These are phyloP conservation scores for Mortierella alpina DNA, from an alignment of 192 early-diverging fungal genomes.

Conservation along the genomic window DNA sequence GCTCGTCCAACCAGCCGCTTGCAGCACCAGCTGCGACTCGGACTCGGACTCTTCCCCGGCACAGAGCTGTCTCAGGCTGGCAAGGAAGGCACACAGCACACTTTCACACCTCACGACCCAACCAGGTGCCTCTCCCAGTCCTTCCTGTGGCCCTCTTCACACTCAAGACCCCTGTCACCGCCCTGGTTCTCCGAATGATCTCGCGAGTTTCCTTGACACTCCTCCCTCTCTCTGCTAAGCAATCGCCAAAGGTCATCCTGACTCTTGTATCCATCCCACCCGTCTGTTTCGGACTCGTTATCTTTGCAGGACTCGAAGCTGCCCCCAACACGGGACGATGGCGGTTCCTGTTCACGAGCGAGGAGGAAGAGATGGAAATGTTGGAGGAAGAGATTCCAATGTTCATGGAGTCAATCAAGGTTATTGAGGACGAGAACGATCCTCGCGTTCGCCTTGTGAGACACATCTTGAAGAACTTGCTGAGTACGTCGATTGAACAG, in stretches of 20 bases:
- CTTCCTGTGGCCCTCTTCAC: conserved; percentile 38
- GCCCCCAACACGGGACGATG: conserved; percentile 67
- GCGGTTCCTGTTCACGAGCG: conserved; percentile 58
- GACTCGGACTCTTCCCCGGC: too few species aligned
- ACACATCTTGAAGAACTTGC: conserved; percentile 39
- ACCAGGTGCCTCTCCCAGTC: conserved; percentile 21
- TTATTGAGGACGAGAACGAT: conserved; percentile 30
- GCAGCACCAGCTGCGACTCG: too few species aligned
- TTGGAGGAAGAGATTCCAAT: conserved; percentile 41
- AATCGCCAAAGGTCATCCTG: conserved; percentile 43
- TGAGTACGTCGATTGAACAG: conserved; percentile 36
- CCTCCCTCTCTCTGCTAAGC: conserved; percentile 38
- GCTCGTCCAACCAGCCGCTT: too few species aligned
- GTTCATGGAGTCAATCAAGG: conserved; percentile 21
- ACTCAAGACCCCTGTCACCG: conserved; percentile 47
- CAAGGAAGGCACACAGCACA: too few species aligned
- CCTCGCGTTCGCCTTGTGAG: conserved; percentile 18
- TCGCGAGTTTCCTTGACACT: conserved; percentile 45
- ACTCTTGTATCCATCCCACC: conserved; percentile 47
- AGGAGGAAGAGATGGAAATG: conserved; percentile 61
- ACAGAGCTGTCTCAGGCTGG: too few species aligned
- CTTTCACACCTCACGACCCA: conserved; percentile 36
- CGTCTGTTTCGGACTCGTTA: conserved; percentile 46
- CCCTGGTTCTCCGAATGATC: conserved; percentile 36
- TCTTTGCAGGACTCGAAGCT: conserved; percentile 52